Evolutionary conservation across 176 grass and related monocot genomes (phyloP).

Genomic region (Zoysia pacifica): DNA sequence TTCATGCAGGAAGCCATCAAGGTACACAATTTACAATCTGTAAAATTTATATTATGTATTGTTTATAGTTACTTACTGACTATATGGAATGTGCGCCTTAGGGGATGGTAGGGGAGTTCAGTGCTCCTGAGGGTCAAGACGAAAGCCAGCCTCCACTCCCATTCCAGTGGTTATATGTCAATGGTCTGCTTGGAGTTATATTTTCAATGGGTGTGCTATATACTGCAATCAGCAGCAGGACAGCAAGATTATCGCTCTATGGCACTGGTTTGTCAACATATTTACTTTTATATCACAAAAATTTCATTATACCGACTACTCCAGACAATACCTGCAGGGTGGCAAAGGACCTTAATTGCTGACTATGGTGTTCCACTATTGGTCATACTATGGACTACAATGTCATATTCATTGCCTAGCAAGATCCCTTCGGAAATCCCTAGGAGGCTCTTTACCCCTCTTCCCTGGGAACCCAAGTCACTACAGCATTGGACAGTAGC

Average conservation of each 20-base stretch:
- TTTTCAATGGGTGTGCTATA: constrained; percentile 74
- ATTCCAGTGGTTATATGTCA: constrained; percentile 79
- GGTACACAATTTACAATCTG: constrained; percentile 35
- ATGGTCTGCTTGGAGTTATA: constrained; percentile 71
- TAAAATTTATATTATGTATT: not conserved
- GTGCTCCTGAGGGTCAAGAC: constrained; percentile 59
- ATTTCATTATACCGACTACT: constrained; percentile 18
- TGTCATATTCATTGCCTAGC: constrained; percentile 72
- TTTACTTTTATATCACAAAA: constrained; percentile 19
- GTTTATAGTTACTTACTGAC: constrained; percentile 17
- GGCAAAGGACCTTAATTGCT: constrained; percentile 79
- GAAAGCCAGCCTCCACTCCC: constrained; percentile 42
- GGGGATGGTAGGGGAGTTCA: constrained; percentile 81
- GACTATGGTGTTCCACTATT: constrained; percentile 87
- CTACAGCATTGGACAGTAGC: constrained; percentile 69
- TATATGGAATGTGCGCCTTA: constrained; percentile 30
- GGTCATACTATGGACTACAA: constrained; percentile 73
- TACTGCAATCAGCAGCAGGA: constrained; percentile 52
- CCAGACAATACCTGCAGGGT: constrained; percentile 50
- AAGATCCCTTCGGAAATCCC: constrained; percentile 69
- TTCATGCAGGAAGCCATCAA: constrained; percentile 83
- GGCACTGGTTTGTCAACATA: constrained; percentile 65
- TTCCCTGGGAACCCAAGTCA: constrained; percentile 77
- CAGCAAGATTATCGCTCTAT: constrained; percentile 64
- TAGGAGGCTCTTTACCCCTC: constrained; percentile 70